These are phyloP conservation scores for Jasminum sambac DNA, from an alignment of 257 asterid species.

Conservation along the genomic window DNA sequence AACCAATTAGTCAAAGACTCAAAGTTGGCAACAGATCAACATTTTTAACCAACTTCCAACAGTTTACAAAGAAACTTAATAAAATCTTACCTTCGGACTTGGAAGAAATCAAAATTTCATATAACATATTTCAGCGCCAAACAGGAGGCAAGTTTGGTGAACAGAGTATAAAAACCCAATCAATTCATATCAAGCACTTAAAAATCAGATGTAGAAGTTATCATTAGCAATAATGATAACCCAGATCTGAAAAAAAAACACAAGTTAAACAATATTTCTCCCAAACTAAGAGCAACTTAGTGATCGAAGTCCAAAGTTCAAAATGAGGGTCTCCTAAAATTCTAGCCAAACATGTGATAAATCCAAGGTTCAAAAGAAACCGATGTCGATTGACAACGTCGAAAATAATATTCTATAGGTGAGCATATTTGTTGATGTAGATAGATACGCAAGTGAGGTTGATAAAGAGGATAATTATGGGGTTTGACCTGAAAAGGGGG, in stretches of 20 bases:
- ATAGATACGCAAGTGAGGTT: neutral
- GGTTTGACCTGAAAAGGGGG: slow-evolving; percentile 83
- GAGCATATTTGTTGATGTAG: neutral
- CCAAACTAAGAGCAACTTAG: slow-evolving; percentile 9
- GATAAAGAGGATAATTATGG: neutral
- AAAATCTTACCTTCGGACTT: neutral
- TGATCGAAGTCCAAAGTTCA: slow-evolving; percentile 11
- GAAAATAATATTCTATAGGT: neutral
- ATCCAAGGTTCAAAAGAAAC: neutral
- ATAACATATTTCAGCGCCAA: neutral
- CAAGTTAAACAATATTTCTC: neutral
- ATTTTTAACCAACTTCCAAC: too few species aligned
- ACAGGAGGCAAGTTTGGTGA: neutral
- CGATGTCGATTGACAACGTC: neutral
- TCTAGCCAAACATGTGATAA: neutral
- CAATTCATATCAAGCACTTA: slow-evolving; percentile 10
- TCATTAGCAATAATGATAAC: neutral
- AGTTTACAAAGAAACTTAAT: too few species aligned
- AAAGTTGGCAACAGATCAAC: too few species aligned
- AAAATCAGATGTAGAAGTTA: neutral
- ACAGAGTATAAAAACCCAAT: neutral
- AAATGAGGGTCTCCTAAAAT: neutral
- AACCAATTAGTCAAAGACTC: too few species aligned
- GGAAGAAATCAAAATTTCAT: slow-evolving; percentile 11
- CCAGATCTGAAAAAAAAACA: slow-evolving; percentile 25